These are phyloP conservation scores for Fusarium hostae DNA, from an alignment of 2,329 filamentous ascomycete genomes.

Conservation along the genomic window DNA sequence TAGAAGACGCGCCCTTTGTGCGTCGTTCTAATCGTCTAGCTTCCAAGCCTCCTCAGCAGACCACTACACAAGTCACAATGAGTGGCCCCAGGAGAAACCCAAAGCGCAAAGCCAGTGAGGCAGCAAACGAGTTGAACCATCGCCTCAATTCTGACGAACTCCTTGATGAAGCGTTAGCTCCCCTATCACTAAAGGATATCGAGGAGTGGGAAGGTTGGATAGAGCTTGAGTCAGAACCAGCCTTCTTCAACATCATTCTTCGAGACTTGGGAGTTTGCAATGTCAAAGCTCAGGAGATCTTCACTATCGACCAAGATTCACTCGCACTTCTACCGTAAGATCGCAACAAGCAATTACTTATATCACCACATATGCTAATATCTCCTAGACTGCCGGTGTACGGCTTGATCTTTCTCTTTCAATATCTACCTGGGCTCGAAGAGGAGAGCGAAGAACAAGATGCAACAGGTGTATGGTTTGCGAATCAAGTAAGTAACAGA, in stretches of 20 bases:
- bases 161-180: constrained; percentile 58
- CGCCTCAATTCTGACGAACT: constrained; percentile 53
- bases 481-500: constrained; percentile 75
- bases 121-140: constrained; percentile 43
- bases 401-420: constrained; percentile 90
- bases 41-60: constrained; percentile 1
- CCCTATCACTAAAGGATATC: constrained; percentile 63
- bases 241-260: constrained; percentile 87
- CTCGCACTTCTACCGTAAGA: constrained; percentile 71
- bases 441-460: constrained; percentile 65
- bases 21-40: constrained; percentile 40
- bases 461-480: constrained; percentile 82
- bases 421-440: constrained; percentile 68
- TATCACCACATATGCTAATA: constrained; percentile 15
- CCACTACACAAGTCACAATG: constrained; percentile 17
- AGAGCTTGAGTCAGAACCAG: constrained; percentile 91
- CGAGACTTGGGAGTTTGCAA: constrained; percentile 79
- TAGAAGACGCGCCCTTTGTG: background rate
- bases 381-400: constrained; percentile 74
- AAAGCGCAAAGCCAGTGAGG: constrained; percentile 57
- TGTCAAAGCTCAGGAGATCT: constrained; percentile 80
- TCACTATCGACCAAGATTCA: constrained; percentile 74
- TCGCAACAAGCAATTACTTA: too few relatives aligned
- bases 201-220: constrained; percentile 77
- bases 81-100: constrained; percentile 51